Base-by-base conservation (phyloP, 176 grass and related monocot species). In the Triticum turgidum region DNA sequence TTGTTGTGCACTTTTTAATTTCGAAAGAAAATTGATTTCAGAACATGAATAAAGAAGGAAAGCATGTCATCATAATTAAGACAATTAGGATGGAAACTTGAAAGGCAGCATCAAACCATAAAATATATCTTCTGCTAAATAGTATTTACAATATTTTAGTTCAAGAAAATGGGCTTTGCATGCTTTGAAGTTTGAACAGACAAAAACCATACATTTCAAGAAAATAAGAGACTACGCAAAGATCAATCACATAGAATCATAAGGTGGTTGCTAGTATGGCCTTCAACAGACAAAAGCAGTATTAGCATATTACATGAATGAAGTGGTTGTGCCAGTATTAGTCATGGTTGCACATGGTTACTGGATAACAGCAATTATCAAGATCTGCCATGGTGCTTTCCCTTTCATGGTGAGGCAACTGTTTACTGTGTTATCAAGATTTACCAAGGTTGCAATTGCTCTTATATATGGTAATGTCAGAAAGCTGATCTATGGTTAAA, bases 21-120 rank as follows among this genome's bases (percentile, higher is more conserved):
- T 63, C 52, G 29, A 79, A 85, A 13, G 13, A 49, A 67, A 29
- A 61, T 27, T 24, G 22, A 24, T 13, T 69, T 75, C 62, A 66
- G 11, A 32, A 85, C 76, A 25, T 39, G 32, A 59, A 69, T 34
- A 13, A 79, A 77, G 13, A 69, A 80, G 51, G 79, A 73, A 87
- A 44, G 66, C 38, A 76, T 18, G 49, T 33, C 35, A 75, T 59
- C 44, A 45, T 8, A 29, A 86, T 18, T 74, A 15, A 83, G 64
- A 69, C 4, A 83, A 44, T 33, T 63, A 66, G 47, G 61, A 27
- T 54, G 71, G 29, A 33, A 91, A 63, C 13, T 79, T 63, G 56
- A 87, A 87, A 80, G 30, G 63, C 61, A 74, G 37, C 34, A 88
- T 68, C 7, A 56, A 90, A 73, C 49, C 52, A 61, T 21, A 35